Conservation (phyloP, 83 land plant species). For the Isoetes engelmannii region DNA sequence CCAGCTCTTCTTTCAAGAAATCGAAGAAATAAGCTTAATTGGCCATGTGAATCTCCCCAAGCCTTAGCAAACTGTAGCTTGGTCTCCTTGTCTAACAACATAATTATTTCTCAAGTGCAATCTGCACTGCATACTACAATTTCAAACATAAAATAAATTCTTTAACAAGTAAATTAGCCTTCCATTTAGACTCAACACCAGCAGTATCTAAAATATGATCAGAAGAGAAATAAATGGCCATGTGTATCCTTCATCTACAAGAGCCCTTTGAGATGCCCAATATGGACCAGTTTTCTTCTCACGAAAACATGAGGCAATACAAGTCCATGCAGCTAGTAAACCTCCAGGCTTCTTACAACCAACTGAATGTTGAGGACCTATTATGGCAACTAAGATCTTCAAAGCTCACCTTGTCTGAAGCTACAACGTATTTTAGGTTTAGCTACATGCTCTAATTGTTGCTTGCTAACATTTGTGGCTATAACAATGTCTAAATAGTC, state of each 20-base stretch:
- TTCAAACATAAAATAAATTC: neutral
- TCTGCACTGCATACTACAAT: neutral
- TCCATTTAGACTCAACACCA: no score
- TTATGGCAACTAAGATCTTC: constrained; percentile 16
- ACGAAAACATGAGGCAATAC: constrained; percentile 10
- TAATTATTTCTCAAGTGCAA: neutral
- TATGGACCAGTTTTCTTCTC: neutral
- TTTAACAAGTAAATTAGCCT: no score
- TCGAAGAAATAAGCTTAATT: no score
- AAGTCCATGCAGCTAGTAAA: constrained; percentile 29
- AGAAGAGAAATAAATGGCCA: neutral
- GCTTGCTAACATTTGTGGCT: constrained; percentile 57
- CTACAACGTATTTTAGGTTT: constrained; percentile 37
- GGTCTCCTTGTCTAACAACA: constrained; percentile 2
- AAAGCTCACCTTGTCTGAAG: constrained; percentile 25
- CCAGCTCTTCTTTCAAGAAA: no score
- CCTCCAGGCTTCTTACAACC: constrained; percentile 42
- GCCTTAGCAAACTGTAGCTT: neutral
- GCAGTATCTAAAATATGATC: neutral
- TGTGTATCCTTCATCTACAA: constrained; percentile 10
- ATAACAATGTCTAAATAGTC: constrained; percentile 44
- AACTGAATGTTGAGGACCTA: constrained; percentile 30
- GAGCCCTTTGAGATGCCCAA: constrained; percentile 7
- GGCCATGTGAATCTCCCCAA: constrained; percentile 16
- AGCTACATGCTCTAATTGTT: constrained; percentile 50